Evolutionary conservation across 345 rosid genomes (phyloP).

Genomic region (Tarenaya hassleriana): DNA sequence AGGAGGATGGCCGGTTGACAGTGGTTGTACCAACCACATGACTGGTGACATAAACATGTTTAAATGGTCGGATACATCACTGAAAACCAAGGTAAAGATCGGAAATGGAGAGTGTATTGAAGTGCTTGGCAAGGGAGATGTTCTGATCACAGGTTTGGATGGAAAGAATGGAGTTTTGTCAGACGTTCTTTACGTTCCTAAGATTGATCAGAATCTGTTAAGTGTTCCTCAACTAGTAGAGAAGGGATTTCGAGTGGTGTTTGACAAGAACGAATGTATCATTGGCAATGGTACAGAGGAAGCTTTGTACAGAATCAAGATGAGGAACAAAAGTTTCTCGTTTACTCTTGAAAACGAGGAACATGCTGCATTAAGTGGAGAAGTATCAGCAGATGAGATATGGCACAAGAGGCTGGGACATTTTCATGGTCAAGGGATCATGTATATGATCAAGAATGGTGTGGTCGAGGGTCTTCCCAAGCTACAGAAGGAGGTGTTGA

Average conservation of each 20-base stretch:
- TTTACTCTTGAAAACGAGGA: no score
- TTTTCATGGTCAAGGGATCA: no score
- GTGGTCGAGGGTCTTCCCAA: no score
- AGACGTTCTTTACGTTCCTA: conserved; percentile 3
- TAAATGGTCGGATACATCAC: neutral
- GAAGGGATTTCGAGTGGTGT: neutral
- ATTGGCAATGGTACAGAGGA: no score
- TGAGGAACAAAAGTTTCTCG: no score
- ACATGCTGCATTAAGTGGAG: no score
- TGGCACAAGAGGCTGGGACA: no score
- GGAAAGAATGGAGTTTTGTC: neutral
- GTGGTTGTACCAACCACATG: conserved; percentile 7
- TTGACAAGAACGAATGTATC: no score
- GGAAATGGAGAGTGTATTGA: neutral
- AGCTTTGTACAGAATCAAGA: no score
- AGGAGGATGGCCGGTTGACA: neutral
- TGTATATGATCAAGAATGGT: no score
- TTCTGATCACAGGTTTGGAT: neutral
- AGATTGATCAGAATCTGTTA: conserved; percentile 3
- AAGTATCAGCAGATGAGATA: no score
- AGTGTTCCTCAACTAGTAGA: neutral
- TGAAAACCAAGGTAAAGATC: neutral
- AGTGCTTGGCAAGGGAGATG: neutral
- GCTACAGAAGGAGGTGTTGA: no score
- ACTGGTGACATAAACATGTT: neutral